Evolutionary conservation across 139 green algal species (phyloP).

Genomic region (Chlorella sorokiniana): DNA sequence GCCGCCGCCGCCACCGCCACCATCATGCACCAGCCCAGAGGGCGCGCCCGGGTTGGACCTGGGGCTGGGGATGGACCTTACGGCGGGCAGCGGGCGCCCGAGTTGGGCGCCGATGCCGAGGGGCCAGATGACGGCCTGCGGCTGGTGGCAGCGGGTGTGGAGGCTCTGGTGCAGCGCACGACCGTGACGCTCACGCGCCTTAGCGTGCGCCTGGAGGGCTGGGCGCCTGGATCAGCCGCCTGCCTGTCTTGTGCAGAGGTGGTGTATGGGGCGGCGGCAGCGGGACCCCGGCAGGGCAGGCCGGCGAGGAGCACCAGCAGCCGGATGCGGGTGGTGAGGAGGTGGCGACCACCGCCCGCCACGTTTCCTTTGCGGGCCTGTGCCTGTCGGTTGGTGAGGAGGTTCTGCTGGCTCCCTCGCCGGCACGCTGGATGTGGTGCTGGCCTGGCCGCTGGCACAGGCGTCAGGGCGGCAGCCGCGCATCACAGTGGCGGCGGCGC

Average conservation of each 20-base stretch:
- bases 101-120: no score
- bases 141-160: slow-evolving; percentile 64
- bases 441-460: neutral
- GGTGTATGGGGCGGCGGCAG: neutral
- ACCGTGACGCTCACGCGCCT: slow-evolving; percentile 44
- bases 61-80: no score
- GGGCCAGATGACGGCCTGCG: slow-evolving; percentile 56
- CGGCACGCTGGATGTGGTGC: neutral
- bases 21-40: no score
- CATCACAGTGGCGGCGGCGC: slow-evolving; percentile 13
- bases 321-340: no score
- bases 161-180: slow-evolving; percentile 67
- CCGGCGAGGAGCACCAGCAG: neutral
- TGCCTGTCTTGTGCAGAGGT: neutral
- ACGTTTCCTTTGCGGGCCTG: neutral
- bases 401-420: slow-evolving; percentile 1
- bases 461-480: neutral
- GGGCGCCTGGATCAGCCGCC: neutral
- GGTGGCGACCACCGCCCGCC: neutral
- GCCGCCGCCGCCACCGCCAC: neutral
- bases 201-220: slow-evolving; percentile 46
- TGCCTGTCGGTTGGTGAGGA: neutral
- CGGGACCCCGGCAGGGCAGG: neutral
- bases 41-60: no score
- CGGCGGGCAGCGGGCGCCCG: no score